These are phyloP conservation scores for Actinidia arguta DNA, from an alignment of 179 eudicot species.

Conservation along the genomic window DNA sequence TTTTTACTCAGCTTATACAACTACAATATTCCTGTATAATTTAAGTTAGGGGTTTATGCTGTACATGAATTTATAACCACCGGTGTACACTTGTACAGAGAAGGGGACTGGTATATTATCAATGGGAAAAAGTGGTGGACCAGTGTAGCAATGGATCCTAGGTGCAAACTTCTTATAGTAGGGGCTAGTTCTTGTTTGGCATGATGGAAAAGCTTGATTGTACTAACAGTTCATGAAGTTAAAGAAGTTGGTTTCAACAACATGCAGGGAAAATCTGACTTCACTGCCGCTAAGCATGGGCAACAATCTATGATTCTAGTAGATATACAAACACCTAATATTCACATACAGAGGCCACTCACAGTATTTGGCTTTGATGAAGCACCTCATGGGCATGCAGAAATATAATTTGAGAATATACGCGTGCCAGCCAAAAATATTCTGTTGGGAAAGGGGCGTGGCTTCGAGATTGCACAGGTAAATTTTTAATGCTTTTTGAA, in stretches of 20 bases:
- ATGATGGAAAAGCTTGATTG: slow-evolving; percentile 15
- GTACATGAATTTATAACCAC: no score
- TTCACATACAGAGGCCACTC: slow-evolving; percentile 75
- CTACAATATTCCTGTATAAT: neutral
- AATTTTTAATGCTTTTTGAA: slow-evolving; percentile 8
- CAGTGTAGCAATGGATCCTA: slow-evolving; percentile 99
- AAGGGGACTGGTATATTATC: slow-evolving; percentile 85
- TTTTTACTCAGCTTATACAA: neutral
- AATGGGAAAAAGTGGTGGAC: slow-evolving; percentile 99
- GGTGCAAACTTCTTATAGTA: slow-evolving; percentile 90
- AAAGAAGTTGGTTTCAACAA: slow-evolving; percentile 13
- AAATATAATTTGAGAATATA: slow-evolving; percentile 78
- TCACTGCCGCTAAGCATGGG: slow-evolving; percentile 79
- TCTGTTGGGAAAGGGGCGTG: slow-evolving; percentile 95
- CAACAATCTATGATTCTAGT: slow-evolving; percentile 99
- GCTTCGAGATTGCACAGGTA: slow-evolving; percentile 99
- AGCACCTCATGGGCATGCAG: slow-evolving; percentile 99
- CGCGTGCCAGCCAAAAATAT: slow-evolving; percentile 83
- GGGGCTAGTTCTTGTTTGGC: slow-evolving; percentile 62
- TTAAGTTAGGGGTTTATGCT: neutral
- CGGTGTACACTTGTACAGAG: slow-evolving; percentile 38
- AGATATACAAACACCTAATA: slow-evolving; percentile 81
- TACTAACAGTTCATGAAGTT: neutral
- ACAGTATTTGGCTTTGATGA: slow-evolving; percentile 97
- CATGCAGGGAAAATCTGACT: slow-evolving; percentile 94